These are phyloP conservation scores for Euphorbia celastroides DNA, from an alignment of 441 rosid species.

Conservation along the genomic window DNA sequence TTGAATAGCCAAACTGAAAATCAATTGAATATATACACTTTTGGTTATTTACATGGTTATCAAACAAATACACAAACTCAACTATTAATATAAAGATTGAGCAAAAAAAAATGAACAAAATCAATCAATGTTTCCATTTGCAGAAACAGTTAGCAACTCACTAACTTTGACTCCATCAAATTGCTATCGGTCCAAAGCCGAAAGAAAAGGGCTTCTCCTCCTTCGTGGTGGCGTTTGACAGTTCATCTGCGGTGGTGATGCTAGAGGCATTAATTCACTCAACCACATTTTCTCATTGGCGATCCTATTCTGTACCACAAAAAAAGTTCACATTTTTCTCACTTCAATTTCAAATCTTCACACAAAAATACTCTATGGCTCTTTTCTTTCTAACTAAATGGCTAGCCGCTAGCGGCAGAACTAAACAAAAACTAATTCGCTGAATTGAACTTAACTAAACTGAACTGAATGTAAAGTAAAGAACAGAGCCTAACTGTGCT, in stretches of 20 bases:
- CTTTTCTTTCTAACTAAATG: too few relatives aligned
- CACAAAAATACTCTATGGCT: not conserved
- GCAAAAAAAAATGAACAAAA: not conserved
- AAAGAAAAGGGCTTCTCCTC: slow-evolving; percentile 48
- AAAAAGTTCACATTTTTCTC: too few relatives aligned
- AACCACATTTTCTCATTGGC: slow-evolving; percentile 49
- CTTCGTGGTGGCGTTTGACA: slow-evolving; percentile 62
- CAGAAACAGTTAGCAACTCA: not conserved
- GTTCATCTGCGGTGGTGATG: slow-evolving; percentile 50
- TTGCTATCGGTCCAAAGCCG: slow-evolving; percentile 58
- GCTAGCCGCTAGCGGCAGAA: too few relatives aligned
- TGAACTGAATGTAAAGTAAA: too few relatives aligned
- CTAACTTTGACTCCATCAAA: not conserved
- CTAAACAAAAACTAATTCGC: too few relatives aligned
- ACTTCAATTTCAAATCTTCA: not conserved
- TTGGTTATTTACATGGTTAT: slow-evolving; percentile 8
- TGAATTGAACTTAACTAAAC: too few relatives aligned
- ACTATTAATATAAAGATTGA: not conserved
- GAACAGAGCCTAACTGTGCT: too few relatives aligned
- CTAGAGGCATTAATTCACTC: slow-evolving; percentile 47
- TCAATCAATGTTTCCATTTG: not conserved
- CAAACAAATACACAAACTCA: not conserved
- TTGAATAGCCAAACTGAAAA: not conserved
- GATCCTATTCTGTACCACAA: slow-evolving; percentile 40
- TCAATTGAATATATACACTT: not conserved